Percentiles rank a stretch among this genome's conserved stretches.
Evolutionary conservation across 1,139 yeast genomes (phyloP).

Genomic region (Kurtzmaniella quercitrusa): DNA sequence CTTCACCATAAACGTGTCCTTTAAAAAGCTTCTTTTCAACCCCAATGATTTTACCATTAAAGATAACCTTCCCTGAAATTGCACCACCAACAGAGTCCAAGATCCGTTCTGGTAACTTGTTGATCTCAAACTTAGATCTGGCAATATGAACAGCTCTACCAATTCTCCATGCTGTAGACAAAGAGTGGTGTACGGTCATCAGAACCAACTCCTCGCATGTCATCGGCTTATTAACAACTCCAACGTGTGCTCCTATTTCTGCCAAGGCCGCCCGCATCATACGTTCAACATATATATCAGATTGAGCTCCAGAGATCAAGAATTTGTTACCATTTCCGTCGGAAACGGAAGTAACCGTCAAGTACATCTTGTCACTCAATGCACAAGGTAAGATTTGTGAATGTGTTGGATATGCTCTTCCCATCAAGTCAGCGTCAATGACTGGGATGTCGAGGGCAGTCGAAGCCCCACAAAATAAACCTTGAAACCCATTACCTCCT

Average conservation of each 20-base stretch:
- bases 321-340: constrained; percentile 44
- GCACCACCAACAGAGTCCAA: constrained; percentile 34
- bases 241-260: constrained; percentile 36
- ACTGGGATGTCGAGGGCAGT: constrained; percentile 26
- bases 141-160: constrained; percentile 41
- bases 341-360: constrained; percentile 32
- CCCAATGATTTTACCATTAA: constrained; percentile 39
- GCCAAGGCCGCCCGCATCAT: constrained; percentile 36
- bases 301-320: constrained; percentile 28
- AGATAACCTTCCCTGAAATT: constrained; percentile 28
- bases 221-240: constrained; percentile 34
- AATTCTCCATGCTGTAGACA: constrained; percentile 45
- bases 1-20: constrained; percentile 47
- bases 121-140: constrained; percentile 28
- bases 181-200: constrained; percentile 25
- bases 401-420: constrained; percentile 42
- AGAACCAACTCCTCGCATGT: constrained; percentile 12
- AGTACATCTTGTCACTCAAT: constrained; percentile 13
- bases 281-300: constrained; percentile 30
- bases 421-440: constrained; percentile 42
- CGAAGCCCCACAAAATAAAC: constrained; percentile 20
- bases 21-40: constrained; percentile 36
- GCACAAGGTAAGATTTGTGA: constrained; percentile 35
- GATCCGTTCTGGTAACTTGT: constrained; percentile 28
- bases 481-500: constrained; percentile 42